phyloP scores from a whole-genome alignment of 495 filamentous ascomycete species.

The Staphylotrichum longicolle region DNA sequence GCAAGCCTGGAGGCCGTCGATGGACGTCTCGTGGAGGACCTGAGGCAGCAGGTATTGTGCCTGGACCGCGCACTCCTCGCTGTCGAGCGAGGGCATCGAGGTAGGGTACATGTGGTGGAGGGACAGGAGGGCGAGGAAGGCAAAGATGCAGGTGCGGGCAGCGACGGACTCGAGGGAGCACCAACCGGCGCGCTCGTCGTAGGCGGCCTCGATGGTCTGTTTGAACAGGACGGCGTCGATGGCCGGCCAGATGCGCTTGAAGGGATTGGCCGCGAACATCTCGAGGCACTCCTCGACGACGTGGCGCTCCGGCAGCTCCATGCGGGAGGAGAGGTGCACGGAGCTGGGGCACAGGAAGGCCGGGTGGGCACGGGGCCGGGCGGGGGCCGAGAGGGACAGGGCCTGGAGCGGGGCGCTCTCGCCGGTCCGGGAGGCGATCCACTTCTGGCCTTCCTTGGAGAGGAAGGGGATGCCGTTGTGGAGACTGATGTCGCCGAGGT shows the following conservation, averaged over 20 bases:
- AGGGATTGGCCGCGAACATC: slow-evolving; percentile 27
- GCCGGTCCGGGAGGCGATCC: slow-evolving; percentile 49
- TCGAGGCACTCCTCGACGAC: slow-evolving; percentile 21
- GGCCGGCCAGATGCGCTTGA: slow-evolving; percentile 46
- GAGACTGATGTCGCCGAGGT: slow-evolving; percentile 47
- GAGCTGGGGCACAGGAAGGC: background rate
- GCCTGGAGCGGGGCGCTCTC: slow-evolving; percentile 41
- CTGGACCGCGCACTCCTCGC: slow-evolving; percentile 33
- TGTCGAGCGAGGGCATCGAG: slow-evolving; percentile 38
- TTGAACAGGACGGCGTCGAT: slow-evolving; percentile 43
- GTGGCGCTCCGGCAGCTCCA: slow-evolving; percentile 18
- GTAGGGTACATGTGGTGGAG: slow-evolving; percentile 19
- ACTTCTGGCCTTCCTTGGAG: slow-evolving; percentile 45
- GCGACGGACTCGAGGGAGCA: slow-evolving; percentile 22
- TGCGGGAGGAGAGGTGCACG: background rate
- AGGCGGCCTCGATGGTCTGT: slow-evolving; percentile 44
- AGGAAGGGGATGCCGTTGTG: slow-evolving; percentile 50
- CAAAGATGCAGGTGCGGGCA: slow-evolving; percentile 45
- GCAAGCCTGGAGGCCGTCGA: slow-evolving; percentile 44
- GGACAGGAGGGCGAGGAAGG: slow-evolving; percentile 44
- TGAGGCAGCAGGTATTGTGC: slow-evolving; percentile 44
- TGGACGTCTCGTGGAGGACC: slow-evolving; percentile 42
- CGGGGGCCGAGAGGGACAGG: slow-evolving; percentile 32
- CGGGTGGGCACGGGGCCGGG: slow-evolving; percentile 8
- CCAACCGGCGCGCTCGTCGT: slow-evolving; percentile 16